A percentile compares a stretch with the other conserved stretches of the same genome.
phyloP scores from a whole-genome alignment of 2,329 filamentous ascomycete species.

The Pseudogymnoascus sp. region DNA sequence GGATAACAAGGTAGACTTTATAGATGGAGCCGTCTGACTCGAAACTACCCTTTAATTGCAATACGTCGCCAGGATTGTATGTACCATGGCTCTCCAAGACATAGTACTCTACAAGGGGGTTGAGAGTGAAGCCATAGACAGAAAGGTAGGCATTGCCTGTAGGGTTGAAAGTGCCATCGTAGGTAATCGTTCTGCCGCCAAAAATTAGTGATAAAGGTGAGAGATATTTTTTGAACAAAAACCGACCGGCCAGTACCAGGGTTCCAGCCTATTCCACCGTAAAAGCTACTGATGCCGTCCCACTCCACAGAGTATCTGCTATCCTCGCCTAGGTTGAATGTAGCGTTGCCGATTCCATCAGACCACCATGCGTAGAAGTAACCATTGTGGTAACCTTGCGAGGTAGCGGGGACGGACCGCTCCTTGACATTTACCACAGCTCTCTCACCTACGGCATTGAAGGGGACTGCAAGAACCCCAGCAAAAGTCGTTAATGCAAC shows the following conservation, averaged over 20 bases:
- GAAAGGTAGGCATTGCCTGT: conserved; percentile 40
- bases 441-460: background rate
- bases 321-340: conserved; percentile 45
- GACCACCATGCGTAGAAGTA: conserved; percentile 54
- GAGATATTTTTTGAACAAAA: background rate
- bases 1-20: conserved; percentile 32
- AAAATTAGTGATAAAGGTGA: background rate
- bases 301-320: conserved; percentile 43
- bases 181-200: conserved; percentile 31
- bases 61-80: conserved; percentile 41
- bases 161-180: conserved; percentile 32
- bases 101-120: conserved; percentile 49
- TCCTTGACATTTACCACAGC: background rate
- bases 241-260: conserved; percentile 29
- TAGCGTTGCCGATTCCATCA: conserved; percentile 39
- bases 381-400: conserved; percentile 44
- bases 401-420: conserved; percentile 33
- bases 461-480: background rate
- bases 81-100: conserved; percentile 44
- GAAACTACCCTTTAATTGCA: conserved; percentile 42
- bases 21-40: conserved; percentile 44
- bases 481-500: conserved; percentile 29
- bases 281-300: conserved; percentile 37
- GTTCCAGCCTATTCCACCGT: conserved; percentile 41
- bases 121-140: conserved; percentile 46